Conservation (phyloP, 495 filamentous ascomycete species). For the Tuber borchii region DNA sequence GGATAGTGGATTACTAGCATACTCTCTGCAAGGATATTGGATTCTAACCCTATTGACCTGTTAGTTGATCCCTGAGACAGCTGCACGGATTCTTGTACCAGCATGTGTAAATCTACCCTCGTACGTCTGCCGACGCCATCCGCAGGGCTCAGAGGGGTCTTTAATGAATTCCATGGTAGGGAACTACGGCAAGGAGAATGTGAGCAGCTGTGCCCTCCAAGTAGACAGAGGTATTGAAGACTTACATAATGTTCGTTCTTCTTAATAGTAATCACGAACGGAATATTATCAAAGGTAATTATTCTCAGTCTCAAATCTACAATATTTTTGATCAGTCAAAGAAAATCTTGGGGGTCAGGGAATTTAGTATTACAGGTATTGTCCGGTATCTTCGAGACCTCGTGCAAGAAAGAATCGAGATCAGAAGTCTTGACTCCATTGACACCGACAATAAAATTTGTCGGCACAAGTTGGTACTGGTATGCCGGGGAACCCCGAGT, state of each 20-base stretch:
- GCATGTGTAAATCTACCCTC: constrained; percentile 46
- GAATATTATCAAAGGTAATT: constrained; percentile 94
- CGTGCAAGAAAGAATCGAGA: constrained; percentile 67
- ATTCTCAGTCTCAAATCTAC: constrained; percentile 83
- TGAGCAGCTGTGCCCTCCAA: not conserved
- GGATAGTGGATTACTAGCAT: constrained; percentile 24
- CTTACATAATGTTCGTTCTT: constrained; percentile 95
- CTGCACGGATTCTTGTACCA: constrained; percentile 16
- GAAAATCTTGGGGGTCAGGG: not conserved
- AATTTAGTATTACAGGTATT: constrained; percentile 60
- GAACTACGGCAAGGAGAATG: constrained; percentile 50
- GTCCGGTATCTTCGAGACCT: constrained; percentile 79
- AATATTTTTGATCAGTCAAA: not conserved
- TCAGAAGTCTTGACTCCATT: constrained; percentile 79
- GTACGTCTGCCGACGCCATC: constrained; percentile 68
- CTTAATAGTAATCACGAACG: constrained; percentile 98
- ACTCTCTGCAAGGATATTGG: constrained; percentile 35
- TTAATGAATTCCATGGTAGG: constrained; percentile 83
- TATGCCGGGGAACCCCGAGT: constrained; percentile 80
- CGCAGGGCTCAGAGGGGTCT: constrained; percentile 54
- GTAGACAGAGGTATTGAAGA: constrained; percentile 3
- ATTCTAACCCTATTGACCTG: constrained; percentile 24
- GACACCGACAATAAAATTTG: constrained; percentile 94
- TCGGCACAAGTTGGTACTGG: constrained; percentile 87
- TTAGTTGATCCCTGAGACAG: constrained; percentile 1